Evolutionary conservation across 805 yeast genomes (phyloP), one percentile per base, ranked within the genome.

Genomic region (Saccharomycopsis olivae): DNA sequence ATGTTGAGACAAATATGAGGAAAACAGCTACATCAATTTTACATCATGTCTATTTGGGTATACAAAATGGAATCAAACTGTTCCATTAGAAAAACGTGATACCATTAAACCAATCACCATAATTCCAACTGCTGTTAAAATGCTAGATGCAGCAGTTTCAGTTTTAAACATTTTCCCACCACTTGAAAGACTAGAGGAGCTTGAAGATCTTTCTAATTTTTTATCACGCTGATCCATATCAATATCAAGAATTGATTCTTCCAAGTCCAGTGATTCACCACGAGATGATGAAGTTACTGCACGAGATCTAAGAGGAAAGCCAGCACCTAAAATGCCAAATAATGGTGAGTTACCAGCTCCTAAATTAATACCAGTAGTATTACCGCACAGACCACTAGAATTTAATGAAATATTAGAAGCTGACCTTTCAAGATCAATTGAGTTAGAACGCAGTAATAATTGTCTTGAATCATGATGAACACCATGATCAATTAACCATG

Each of bases 91-190:
- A n/a, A n/a, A n/a, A n/a, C 30, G 36, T 3, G 44, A 40, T n/a
- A 40, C 33, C 44, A 40, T 40, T 10, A 35, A 29, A 3, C 44
- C 37, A n/a, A 40, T 32, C 13, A 40, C 10, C 8, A 40, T 41
- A 27, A 40, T 40, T 5, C 44, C 44, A 20, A 40, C 34, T 20
- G 44, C 44, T 11, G 44, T 40, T 17, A 31, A 29, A n/a, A 40
- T 21, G 21, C 43, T 40, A 9, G 25, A 19, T 25, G 36, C 23
- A 13, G 43, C 25, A 32, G 23, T 29, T 15, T 35, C 43, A 3
- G 39, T 23, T 19, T 31, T 36, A 13, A 15, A 4, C 19, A 30
- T 5, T 15, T 30, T 30, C 8, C n/a, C 20, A 4, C 33, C 21
- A 8, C 25, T 20, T 20, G 18, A 21, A 14, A 3, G 8, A 28